Percentiles rank a stretch among this genome's conserved stretches.
Conservation (phyloP, 805 yeast species). For the Lipomyces spencermartinsiae region DNA sequence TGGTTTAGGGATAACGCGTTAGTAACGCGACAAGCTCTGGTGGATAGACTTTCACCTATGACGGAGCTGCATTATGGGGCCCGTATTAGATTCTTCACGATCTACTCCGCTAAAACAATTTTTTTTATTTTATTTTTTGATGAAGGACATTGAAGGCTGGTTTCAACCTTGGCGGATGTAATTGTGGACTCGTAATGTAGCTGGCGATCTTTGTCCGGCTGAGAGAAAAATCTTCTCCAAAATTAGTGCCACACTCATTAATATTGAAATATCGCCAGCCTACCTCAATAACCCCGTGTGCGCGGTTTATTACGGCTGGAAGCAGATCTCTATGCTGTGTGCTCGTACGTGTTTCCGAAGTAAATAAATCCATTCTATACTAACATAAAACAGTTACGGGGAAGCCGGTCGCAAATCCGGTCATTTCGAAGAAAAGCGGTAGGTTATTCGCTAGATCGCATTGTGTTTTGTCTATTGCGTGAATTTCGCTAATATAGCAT, state of each 20-base stretch:
- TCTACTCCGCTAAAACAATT: too few species aligned
- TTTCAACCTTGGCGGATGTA: too few species aligned
- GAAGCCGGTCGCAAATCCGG: constrained; percentile 70
- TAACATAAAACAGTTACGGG: constrained; percentile 61
- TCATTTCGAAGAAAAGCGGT: constrained; percentile 58
- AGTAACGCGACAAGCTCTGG: neutral
- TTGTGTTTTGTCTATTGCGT: constrained; percentile 38
- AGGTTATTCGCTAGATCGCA: neutral
- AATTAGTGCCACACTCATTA: neutral
- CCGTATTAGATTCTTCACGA: too few species aligned
- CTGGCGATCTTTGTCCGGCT: too few species aligned
- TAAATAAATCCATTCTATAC: neutral
- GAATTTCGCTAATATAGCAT: constrained; percentile 1
- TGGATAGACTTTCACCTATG: neutral
- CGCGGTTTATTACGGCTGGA: neutral
- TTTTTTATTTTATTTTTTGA: too few species aligned
- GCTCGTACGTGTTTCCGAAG: neutral
- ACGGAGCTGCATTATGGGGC: neutral
- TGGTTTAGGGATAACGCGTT: neutral
- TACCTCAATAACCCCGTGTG: neutral
- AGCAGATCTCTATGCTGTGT: neutral
- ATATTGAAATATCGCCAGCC: neutral
- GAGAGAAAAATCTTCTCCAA: too few species aligned
- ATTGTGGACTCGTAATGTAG: too few species aligned
- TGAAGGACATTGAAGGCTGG: too few species aligned